phyloP scores from a whole-genome alignment of 2,329 filamentous ascomycete species.

The Aspergillus puulaauensis region DNA sequence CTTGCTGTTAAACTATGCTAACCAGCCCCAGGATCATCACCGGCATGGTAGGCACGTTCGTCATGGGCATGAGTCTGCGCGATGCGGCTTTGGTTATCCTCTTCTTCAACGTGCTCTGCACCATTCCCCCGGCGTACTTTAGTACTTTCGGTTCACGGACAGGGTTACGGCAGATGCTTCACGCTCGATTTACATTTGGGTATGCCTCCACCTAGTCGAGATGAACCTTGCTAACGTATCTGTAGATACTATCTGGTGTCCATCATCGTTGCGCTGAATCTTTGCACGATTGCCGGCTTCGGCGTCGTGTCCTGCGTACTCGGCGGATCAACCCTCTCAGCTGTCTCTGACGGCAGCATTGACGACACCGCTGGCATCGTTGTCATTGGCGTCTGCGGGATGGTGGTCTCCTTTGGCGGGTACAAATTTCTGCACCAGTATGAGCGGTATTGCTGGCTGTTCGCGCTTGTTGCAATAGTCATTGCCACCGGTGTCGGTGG shows the following conservation, averaged over 20 bases:
- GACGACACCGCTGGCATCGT: conserved; percentile 10
- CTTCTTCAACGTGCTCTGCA: conserved; percentile 12
- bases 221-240: background rate
- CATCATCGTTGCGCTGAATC: conserved; percentile 5
- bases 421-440: conserved; percentile 12
- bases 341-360: conserved; percentile 7
- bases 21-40: conserved; percentile 3
- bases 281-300: conserved; percentile 11
- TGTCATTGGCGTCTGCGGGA: conserved; percentile 11
- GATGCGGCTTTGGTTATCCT: conserved; percentile 11
- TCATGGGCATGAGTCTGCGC: conserved; percentile 5
- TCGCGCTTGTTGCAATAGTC: conserved; percentile 6
- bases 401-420: conserved; percentile 11
- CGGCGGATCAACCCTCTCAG: conserved; percentile 3
- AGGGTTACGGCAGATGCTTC: conserved; percentile 10
- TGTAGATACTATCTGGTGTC: conserved; percentile 6
- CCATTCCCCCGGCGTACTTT: conserved; percentile 6
- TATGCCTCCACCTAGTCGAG: background rate
- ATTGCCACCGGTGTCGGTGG: conserved; percentile 10
- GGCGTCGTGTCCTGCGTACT: conserved; percentile 6
- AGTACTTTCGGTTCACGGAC: conserved; percentile 10
- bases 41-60: conserved; percentile 11
- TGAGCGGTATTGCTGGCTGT: conserved; percentile 13
- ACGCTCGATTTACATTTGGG: conserved; percentile 11
- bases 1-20: background rate